These are phyloP conservation scores for Coelastrella sp. DNA, from an alignment of 139 green algal species.

Conservation along the genomic window DNA sequence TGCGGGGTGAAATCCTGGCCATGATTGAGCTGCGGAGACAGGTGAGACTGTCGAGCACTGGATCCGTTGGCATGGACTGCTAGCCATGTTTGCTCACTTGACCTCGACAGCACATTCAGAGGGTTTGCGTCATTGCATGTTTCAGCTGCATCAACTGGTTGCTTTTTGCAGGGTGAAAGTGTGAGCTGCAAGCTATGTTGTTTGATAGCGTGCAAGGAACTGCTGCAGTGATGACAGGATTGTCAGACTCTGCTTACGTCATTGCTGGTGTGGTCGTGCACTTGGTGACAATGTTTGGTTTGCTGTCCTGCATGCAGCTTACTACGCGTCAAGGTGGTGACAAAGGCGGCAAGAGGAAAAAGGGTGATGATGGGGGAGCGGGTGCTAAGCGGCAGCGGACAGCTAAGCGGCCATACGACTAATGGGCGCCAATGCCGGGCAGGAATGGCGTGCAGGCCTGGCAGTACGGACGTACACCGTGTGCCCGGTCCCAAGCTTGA, in stretches of 20 bases:
- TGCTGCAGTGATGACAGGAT: neutral
- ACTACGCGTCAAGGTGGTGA: neutral
- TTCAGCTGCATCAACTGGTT: no score
- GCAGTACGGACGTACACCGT: neutral
- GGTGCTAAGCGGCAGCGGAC: constrained; percentile 31
- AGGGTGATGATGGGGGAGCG: constrained; percentile 34
- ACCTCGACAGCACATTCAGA: no score
- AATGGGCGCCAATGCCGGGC: neutral
- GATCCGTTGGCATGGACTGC: no score
- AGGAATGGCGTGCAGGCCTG: neutral
- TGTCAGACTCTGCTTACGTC: neutral
- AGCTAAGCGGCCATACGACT: constrained; percentile 28
- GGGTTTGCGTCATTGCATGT: no score
- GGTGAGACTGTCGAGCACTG: neutral
- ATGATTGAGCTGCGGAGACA: constrained; percentile 71
- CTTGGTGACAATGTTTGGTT: neutral
- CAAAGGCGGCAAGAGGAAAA: constrained; percentile 22
- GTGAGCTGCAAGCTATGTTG: neutral
- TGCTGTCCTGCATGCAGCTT: constrained; percentile 7
- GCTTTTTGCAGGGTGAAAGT: neutral
- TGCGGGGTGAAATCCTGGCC: constrained; percentile 72
- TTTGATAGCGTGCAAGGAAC: neutral
- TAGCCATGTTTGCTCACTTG: no score
- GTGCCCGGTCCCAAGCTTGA: no score
- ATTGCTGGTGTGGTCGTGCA: neutral